Percentiles rank a stretch among this genome's conserved stretches.
Evolutionary conservation across 208 protist species (phyloP).

Genomic region (Vickermania spadyakhi): DNA sequence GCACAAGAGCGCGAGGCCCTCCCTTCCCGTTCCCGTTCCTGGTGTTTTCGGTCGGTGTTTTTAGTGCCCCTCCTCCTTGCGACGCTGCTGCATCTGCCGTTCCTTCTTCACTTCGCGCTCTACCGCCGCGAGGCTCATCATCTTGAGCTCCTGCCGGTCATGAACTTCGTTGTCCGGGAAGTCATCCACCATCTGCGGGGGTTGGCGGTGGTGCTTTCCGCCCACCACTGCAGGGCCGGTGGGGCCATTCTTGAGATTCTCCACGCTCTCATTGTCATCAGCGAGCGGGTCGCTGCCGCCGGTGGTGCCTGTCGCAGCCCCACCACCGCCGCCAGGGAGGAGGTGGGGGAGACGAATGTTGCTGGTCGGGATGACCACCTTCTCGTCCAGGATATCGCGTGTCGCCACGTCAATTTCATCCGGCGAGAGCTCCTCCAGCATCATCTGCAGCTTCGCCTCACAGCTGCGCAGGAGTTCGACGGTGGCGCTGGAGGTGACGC

Average conservation of each 20-base stretch:
- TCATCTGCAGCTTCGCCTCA: slow-evolving; percentile 39
- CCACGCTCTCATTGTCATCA: slow-evolving; percentile 24
- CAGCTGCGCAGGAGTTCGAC: slow-evolving; percentile 51
- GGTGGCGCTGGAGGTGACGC: neutral
- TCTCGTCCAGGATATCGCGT: slow-evolving; percentile 16
- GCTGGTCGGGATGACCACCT: slow-evolving; percentile 20
- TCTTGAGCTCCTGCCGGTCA: slow-evolving; percentile 78
- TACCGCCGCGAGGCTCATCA: slow-evolving; percentile 82
- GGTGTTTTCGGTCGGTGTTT: neutral
- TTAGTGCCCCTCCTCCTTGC: slow-evolving; percentile 21
- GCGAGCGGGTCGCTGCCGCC: neutral
- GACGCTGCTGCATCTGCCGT: slow-evolving; percentile 46
- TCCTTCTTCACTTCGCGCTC: slow-evolving; percentile 84
- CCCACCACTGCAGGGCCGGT: neutral
- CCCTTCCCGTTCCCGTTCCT: neutral
- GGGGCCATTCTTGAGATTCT: slow-evolving; percentile 4
- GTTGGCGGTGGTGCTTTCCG: neutral
- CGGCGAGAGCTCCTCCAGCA: slow-evolving; percentile 47
- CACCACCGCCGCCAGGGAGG: slow-evolving; percentile 3
- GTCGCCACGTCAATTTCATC: slow-evolving; percentile 32
- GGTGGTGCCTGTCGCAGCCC: neutral
- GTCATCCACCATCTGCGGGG: slow-evolving; percentile 24
- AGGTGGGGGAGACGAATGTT: slow-evolving; percentile 44
- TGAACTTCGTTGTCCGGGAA: slow-evolving; percentile 85
- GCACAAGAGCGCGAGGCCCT: too few species aligned